phyloP scores from a whole-genome alignment of 2,329 filamentous ascomycete genomes.

The Elsinoe ampelina region DNA sequence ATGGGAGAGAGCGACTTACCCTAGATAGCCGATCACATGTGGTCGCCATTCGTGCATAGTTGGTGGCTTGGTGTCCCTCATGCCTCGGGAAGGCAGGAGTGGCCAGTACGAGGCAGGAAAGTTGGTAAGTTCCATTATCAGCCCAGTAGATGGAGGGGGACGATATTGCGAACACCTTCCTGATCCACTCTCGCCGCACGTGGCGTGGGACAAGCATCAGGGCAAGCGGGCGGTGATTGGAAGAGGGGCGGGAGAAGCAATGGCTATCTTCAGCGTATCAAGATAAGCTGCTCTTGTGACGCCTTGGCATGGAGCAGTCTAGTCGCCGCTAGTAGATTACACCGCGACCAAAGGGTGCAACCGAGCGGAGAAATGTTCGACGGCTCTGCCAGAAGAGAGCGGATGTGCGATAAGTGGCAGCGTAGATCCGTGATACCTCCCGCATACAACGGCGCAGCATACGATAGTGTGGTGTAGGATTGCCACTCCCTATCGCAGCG shows the following conservation, averaged over 20 bases:
- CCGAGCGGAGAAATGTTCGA: not conserved
- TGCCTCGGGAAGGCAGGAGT: constrained; percentile 10
- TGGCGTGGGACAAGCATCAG: constrained; percentile 1
- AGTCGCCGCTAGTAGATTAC: not conserved
- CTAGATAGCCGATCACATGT: constrained; percentile 1
- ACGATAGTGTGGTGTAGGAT: not conserved
- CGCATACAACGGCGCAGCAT: not conserved
- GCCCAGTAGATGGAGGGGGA: not conserved
- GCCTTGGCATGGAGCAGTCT: constrained; percentile 9
- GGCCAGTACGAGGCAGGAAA: not conserved
- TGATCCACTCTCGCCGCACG: not conserved
- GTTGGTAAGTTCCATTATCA: not conserved
- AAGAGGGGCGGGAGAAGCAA: not conserved
- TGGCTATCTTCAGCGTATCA: constrained; percentile 8
- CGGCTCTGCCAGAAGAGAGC: not conserved
- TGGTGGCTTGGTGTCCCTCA: constrained; percentile 26
- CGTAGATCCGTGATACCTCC: not conserved
- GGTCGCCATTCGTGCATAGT: constrained; percentile 20
- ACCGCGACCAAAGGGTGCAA: not conserved
- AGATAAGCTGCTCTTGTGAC: constrained; percentile 5
- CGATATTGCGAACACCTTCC: not conserved
- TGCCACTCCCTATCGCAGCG: not conserved
- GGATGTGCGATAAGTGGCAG: not conserved
- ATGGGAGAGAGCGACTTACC: not conserved
- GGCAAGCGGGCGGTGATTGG: not conserved